A percentile compares a stretch with the other conserved stretches of the same genome.
Evolutionary conservation across 2,329 filamentous ascomycete genomes (phyloP).

Genomic region (Sporothrix dimorphospora): DNA sequence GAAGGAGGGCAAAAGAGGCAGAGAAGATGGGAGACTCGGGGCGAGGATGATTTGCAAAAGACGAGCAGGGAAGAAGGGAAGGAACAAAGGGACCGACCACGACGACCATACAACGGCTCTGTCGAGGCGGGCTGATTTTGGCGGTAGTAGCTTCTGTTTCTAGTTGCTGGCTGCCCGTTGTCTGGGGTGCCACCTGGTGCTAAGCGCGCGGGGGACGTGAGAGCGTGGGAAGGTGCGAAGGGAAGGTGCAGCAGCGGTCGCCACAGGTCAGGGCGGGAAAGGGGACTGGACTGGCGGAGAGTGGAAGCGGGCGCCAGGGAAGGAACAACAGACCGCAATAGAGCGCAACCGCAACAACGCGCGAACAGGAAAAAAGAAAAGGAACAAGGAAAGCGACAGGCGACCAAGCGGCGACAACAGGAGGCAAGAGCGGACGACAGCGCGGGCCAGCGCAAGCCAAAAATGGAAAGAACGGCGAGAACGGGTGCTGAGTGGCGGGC

Average conservation of each 20-base stretch:
- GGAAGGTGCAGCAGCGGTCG: neutral
- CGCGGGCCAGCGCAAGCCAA: neutral
- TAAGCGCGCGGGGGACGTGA: slow-evolving; percentile 30
- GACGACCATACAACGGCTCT: neutral
- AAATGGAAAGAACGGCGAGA: neutral
- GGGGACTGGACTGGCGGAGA: neutral
- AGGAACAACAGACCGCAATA: slow-evolving; percentile 9
- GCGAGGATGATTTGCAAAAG: slow-evolving; percentile 10
- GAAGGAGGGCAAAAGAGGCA: neutral
- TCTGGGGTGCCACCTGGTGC: slow-evolving; percentile 20
- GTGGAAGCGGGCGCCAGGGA: slow-evolving; percentile 8
- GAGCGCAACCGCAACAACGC: slow-evolving; percentile 17
- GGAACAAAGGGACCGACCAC: slow-evolving; percentile 19
- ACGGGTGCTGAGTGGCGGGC: slow-evolving; percentile 21
- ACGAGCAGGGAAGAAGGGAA: slow-evolving; percentile 20
- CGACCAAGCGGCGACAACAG: neutral
- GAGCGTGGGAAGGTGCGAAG: neutral
- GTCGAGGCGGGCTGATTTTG: slow-evolving; percentile 17
- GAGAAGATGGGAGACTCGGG: slow-evolving; percentile 9
- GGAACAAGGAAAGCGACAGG: slow-evolving; percentile 18
- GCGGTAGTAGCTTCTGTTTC: slow-evolving; percentile 16
- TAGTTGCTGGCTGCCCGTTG: slow-evolving; percentile 18
- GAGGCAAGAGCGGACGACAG: neutral
- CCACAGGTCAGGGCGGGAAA: too few species aligned
- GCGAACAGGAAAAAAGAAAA: slow-evolving; percentile 16